phyloP scores from a whole-genome alignment of 331 rosid species.

The Acacia pycnantha region DNA sequence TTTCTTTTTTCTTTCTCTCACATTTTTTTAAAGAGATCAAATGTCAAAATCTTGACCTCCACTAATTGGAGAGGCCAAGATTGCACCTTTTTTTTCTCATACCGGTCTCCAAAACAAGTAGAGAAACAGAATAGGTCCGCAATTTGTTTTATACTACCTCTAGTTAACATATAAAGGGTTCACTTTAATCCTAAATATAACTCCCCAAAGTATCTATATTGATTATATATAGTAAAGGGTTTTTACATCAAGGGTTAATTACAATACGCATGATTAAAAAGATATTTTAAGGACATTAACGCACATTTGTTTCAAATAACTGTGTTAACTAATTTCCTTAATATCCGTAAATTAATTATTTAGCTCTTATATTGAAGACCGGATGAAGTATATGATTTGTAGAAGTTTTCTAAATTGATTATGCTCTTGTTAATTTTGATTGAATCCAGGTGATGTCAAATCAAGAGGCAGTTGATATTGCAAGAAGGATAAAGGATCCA shows the following conservation, averaged over 20 bases:
- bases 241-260: too few species aligned
- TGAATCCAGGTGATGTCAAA: slow-evolving; percentile 77
- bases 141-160: not conserved
- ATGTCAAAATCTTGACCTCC: not conserved
- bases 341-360: too few species aligned
- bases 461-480: slow-evolving; percentile 89
- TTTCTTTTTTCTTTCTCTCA: not conserved
- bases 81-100: not conserved
- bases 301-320: too few species aligned
- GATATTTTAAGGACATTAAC: too few species aligned
- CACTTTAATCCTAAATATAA: too few species aligned
- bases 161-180: too few species aligned
- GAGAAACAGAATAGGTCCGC: not conserved
- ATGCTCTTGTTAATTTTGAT: not conserved
- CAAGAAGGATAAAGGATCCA: slow-evolving; percentile 64
- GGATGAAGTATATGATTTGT: not conserved
- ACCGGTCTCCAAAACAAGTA: not conserved
- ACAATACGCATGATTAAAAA: too few species aligned
- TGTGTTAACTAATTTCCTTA: too few species aligned
- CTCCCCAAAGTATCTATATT: too few species aligned
- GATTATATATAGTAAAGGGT: too few species aligned
- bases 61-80: not conserved
- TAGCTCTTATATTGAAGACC: too few species aligned
- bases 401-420: not conserved
- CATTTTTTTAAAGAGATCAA: not conserved